Evolutionary conservation across 2,329 filamentous ascomycete genomes (phyloP), one percentile per base, ranked within the genome.

Genomic region (Claviceps monticola): DNA sequence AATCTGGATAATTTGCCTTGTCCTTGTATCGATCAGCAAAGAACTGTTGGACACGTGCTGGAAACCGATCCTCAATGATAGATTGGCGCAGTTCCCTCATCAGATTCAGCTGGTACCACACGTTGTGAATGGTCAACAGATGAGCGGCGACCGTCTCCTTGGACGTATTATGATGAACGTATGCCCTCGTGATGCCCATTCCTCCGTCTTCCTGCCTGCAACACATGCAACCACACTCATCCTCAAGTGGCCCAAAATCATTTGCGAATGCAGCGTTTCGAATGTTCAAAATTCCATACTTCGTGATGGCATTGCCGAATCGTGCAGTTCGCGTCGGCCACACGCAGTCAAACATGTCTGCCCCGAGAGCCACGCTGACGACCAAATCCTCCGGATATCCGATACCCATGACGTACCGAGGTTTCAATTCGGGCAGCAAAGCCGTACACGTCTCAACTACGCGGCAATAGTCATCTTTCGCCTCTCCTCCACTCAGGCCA

Each of bases 331-430:
- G 78, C 4, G 93, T 97, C 1, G 93, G 94, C 93, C 93, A 98
- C 6, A 98, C 93, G 64, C 94, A 98, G 69, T 98, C 93, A 65
- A 98, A 98, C 93, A 98, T 98, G 69, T 98, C 93, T 48, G 93
- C 93, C 3, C 93, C 93, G 0, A 98, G 76, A 1, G 93, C 93
- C 4, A 96, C 83, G 50, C 88, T 94, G 41, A 98, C 90, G 2
- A 98, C 80, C 52, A 98, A 74, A 63, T 98, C 93, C 70, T 97
- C 93, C 1, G 93, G 93, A 66, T 96, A 98, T 13, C 93, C 89
- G 59, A 98, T 93, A 17, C 93, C 93, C 94, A 98, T 98, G 53
- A 98, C 91, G 69, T 98, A 98, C 65, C 93, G 79, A n/a, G 93
- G 93, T 69, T 98, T 98, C 55, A 86, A 74, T 53, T 91, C 84